Evolutionary conservation across 495 filamentous ascomycete species (phyloP).

Genomic region (Lasiosphaeria miniovina): DNA sequence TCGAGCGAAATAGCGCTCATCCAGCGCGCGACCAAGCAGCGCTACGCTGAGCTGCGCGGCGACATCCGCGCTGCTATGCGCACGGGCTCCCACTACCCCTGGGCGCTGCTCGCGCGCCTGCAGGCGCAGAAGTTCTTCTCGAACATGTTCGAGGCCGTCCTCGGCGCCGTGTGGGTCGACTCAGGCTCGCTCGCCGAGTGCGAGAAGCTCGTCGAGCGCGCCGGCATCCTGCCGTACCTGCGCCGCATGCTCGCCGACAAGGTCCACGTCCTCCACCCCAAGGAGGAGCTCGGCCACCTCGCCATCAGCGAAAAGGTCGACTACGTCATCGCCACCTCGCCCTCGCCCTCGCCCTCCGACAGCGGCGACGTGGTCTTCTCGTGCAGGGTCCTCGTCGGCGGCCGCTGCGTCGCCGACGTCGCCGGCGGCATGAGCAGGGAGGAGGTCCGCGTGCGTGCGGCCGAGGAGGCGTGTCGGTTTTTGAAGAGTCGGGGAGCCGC

Average conservation of each 20-base stretch:
- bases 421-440: constrained; percentile 46
- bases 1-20: constrained; percentile 40
- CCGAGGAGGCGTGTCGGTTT: constrained; percentile 43
- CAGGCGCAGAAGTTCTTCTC: constrained; percentile 78
- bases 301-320: constrained; percentile 50
- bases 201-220: constrained; percentile 52
- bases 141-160: constrained; percentile 75
- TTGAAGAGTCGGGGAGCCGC: constrained; percentile 9
- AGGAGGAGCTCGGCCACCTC: constrained; percentile 62
- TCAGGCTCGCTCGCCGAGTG: constrained; percentile 61
- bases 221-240: constrained; percentile 66
- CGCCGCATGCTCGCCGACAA: constrained; percentile 54
- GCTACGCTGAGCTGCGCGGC: constrained; percentile 49
- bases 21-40: constrained; percentile 42
- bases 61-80: constrained; percentile 50
- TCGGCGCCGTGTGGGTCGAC: constrained; percentile 87
- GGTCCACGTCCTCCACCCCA: constrained; percentile 70
- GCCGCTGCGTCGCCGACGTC: constrained; percentile 42
- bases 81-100: constrained; percentile 60
- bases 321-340: constrained; percentile 39
- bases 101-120: constrained; percentile 64
- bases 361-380: constrained; percentile 20
- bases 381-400: constrained; percentile 53
- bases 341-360: constrained; percentile 1
- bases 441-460: constrained; percentile 58